Evolutionary conservation across 2,329 filamentous ascomycete genomes (phyloP).

Genomic region (Dactylellina sp.): DNA sequence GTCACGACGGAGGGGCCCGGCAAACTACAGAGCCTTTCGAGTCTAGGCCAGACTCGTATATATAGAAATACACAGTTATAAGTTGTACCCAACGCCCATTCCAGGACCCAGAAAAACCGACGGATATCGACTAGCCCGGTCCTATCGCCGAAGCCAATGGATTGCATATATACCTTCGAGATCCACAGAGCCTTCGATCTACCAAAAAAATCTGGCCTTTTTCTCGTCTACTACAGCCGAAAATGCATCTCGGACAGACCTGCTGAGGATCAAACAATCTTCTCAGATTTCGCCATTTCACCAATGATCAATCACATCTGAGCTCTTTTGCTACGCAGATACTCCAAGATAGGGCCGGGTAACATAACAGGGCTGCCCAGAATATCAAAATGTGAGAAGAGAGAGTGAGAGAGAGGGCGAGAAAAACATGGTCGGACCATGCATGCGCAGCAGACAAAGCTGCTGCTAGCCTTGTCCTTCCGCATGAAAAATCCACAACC

Average conservation of each 20-base stretch:
- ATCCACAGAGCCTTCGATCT: not conserved
- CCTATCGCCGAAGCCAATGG: constrained; percentile 3
- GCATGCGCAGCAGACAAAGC: constrained; percentile 7
- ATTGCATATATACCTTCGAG: not conserved
- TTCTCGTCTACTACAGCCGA: not conserved
- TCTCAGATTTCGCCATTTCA: not conserved
- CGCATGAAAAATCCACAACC: constrained; percentile 40
- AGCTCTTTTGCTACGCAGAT: not conserved
- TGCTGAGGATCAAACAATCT: no score
- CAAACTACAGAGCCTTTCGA: not conserved
- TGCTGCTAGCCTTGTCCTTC: constrained; percentile 41
- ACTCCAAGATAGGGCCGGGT: constrained; percentile 1
- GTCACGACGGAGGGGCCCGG: constrained; percentile 39
- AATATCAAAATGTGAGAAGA: constrained; percentile 26
- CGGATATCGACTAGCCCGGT: constrained; percentile 28
- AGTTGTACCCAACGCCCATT: not conserved
- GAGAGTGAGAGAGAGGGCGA: not conserved
- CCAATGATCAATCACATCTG: not conserved
- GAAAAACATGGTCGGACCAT: constrained; percentile 20
- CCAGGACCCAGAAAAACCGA: constrained; percentile 23
- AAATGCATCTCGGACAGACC: not conserved
- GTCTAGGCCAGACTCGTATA: constrained; percentile 18
- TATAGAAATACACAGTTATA: constrained; percentile 30
- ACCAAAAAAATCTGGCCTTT: not conserved
- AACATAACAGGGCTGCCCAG: constrained; percentile 9